phyloP scores from a whole-genome alignment of 1,284 basidiomycete species.

The Boletus semigastroideus region DNA sequence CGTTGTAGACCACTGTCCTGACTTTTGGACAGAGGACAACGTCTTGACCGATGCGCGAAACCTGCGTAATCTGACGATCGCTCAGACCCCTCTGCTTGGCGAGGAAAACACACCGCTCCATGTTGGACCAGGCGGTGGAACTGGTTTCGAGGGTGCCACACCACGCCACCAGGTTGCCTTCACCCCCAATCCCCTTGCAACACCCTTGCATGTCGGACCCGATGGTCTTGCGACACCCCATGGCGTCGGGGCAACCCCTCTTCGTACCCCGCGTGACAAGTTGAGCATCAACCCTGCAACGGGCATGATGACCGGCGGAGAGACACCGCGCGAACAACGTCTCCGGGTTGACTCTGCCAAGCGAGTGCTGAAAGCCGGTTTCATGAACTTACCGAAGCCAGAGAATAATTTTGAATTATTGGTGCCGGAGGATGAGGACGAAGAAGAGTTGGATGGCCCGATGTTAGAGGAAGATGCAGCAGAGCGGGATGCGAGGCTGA shows the following conservation, averaged over 20 bases:
- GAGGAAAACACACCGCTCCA: conserved; percentile 96
- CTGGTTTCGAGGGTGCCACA: conserved; percentile 90
- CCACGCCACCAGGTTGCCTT: conserved; percentile 86
- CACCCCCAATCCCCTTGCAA: conserved; percentile 94
- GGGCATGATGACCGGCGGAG: conserved; percentile 54
- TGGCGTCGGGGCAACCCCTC: conserved; percentile 67
- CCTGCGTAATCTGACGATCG: conserved; percentile 87
- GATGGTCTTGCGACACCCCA: conserved; percentile 68
- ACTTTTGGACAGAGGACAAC: conserved; percentile 71
- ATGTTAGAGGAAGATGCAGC: conserved; percentile 85
- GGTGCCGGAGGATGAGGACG: conserved; percentile 83
- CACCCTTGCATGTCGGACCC: conserved; percentile 56
- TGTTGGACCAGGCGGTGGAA: conserved; percentile 66
- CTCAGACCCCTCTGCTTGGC: conserved; percentile 93
- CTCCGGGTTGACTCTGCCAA: conserved; percentile 63
- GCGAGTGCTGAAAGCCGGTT: conserved; percentile 77
- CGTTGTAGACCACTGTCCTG: conserved; percentile 8
- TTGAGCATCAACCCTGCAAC: conserved; percentile 84
- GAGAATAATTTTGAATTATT: conserved; percentile 98
- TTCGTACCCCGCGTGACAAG: conserved; percentile 91
- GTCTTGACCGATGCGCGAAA: conserved; percentile 95
- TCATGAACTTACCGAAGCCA: conserved; percentile 84
- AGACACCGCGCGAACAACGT: conserved; percentile 77
- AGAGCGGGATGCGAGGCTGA: conserved; percentile 83
- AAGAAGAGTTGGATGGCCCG: conserved; percentile 43